Base-by-base conservation (phyloP, 768 basidiomycete species). In the Boletus reticulatus region DNA sequence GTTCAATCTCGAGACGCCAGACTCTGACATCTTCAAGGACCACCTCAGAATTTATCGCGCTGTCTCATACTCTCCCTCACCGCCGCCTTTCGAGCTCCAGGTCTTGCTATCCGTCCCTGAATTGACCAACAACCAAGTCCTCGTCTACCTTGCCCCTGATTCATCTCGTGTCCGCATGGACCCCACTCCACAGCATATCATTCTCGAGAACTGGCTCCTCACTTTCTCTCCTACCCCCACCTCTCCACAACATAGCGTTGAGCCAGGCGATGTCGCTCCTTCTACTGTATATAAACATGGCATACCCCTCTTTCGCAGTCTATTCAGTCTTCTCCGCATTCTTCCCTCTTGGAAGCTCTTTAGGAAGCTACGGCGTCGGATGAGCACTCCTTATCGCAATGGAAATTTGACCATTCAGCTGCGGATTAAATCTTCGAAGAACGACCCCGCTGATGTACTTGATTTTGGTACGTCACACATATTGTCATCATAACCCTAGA, bases 281-380 rank as follows among this genome's bases (percentile, higher is more conserved):
- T 80, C 90, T 0, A 88, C 86, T 13, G 85, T 91, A 51, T 93
- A 93, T 80, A 93, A 93, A 71, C 85, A 92, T 62, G 84, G 87
- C 36, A 92, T 93, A 63, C 80, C 88, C 32, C 79, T 92, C 19
- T 93, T 92, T 75, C 80, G 91, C 48, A 89, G 88, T 65, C 7
- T 93, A 76, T 76, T 66, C 58, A 85, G 84, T 50, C 71, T 92
- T 42, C 77, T 92, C 44, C 80, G 89, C 50, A 78, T 90, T 24
- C 78, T 92, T 4, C 91, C 91, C 17, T 76, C 87, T 0, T 93
- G 89, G 89, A 86, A 81, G 68, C 79, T 87, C 48, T 80, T 80
- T 69, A 84, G 81, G 65, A 82, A 83, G 48, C 75, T 87, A 38
- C 77, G 84, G 56, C 42, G 75, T 74, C 52, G 77, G 65, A 67